Evolutionary conservation across 352 stramenopile genomes (phyloP), one percentile per base, ranked within the genome.

Genomic region (Pythium monospermum): DNA sequence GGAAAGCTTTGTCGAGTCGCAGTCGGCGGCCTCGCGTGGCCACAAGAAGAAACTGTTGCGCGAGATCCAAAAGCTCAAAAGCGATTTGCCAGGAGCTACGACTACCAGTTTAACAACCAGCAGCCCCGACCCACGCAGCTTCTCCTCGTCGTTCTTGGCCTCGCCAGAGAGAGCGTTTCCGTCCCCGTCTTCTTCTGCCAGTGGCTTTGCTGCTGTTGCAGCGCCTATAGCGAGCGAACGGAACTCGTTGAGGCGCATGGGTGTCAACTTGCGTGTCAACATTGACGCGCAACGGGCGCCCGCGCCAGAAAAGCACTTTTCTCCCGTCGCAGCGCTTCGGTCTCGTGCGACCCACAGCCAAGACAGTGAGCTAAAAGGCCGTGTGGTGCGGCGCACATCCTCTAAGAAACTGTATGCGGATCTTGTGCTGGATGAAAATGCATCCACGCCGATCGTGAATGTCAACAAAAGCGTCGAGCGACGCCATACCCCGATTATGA

Each of bases 11-110:
- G 49, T 89, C n/a, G 74, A 85, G 26, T 38, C 59, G 18, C 70
- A 70, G 38, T 68, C 61, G 15, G 49, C 46, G 7, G 74, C 72
- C n/a, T 86, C 74, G 48, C 67, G 82, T 4, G 74, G 74, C 1
- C 73, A 87, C 40, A 89, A 89, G 59, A 89, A 88, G 58, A 91
- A 91, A 36, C 53, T 93, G 25, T 63, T 73, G 53, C 74, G 82
- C 6, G 82, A 93, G 54, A 77, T 87, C 44, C 72, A 85, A 32
- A 90, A 90, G 41, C 64, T 93, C n/a, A 69, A 80, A 35, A 51
- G 43, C 12, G 56, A 69, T 18, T 28, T 18, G 7, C 30, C 22
- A 4, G 53, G 41, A 10, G 31, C 55, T 12, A 62, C 16, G 22
- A 15, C n/a, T 4, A 41, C n/a, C 19, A 44, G 32, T 6, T n/a